Percentiles rank a stretch among this genome's conserved stretches.
Conservation (phyloP, 208 protist genomes). For the Leishmania lainsoni region DNA sequence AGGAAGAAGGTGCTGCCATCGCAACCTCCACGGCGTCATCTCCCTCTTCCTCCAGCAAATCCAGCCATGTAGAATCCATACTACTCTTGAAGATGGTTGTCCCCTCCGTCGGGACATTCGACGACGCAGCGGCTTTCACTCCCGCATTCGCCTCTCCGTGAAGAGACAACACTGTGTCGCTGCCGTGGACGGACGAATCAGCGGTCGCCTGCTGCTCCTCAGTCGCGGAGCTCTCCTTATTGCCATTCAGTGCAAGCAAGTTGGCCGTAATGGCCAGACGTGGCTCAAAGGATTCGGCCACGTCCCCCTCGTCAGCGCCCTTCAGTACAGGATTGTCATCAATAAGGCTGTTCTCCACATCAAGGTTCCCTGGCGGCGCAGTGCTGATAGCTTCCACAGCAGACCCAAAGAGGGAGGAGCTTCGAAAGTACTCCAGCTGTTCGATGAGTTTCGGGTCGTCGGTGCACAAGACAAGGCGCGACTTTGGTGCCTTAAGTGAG, state of each 20-base stretch:
- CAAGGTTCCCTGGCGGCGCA: slow-evolving; percentile 42
- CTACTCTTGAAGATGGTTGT: not conserved
- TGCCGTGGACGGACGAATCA: not conserved
- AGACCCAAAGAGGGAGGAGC: slow-evolving; percentile 38
- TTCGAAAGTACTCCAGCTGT: slow-evolving; percentile 7
- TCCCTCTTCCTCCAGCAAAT: slow-evolving; percentile 39
- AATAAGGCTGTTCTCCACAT: slow-evolving; percentile 48
- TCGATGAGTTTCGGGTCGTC: slow-evolving; percentile 58
- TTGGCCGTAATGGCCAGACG: slow-evolving; percentile 13
- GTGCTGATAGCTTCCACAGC: slow-evolving; percentile 57
- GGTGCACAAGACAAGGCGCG: slow-evolving; percentile 67
- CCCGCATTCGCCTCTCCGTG: not conserved
- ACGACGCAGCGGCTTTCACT: not conserved
- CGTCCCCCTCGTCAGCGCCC: not conserved
- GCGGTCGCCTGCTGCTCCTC: not conserved
- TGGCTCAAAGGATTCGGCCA: not conserved
- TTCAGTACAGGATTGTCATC: slow-evolving; percentile 64
- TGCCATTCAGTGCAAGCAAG: not conserved
- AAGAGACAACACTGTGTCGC: not conserved
- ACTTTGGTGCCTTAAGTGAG: slow-evolving; percentile 26
- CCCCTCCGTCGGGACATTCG: not conserved
- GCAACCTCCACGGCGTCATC: slow-evolving; percentile 4
- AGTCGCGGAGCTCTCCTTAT: not conserved
- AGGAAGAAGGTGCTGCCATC: not conserved
- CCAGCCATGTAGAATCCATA: slow-evolving; percentile 48